Percentiles rank a stretch among this genome's conserved stretches.
Evolutionary conservation across 2,329 filamentous ascomycete genomes (phyloP).

Genomic region (Fusarium hainanense): DNA sequence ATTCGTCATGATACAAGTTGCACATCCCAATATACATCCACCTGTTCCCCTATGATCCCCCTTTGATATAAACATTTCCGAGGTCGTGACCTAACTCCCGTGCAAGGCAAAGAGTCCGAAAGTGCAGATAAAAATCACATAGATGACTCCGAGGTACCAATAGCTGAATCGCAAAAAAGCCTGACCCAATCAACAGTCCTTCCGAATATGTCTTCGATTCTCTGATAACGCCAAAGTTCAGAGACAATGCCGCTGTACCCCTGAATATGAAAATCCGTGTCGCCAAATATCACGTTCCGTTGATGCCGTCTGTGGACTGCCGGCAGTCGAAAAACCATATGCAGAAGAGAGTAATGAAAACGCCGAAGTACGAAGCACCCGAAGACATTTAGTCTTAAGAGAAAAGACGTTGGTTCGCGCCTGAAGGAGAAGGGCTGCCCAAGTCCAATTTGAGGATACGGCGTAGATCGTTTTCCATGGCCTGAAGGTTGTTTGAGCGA

Average conservation of each 20-base stretch:
- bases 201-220: constrained; percentile 34
- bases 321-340: constrained; percentile 41
- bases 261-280: constrained; percentile 22
- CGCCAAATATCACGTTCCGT: constrained; percentile 35
- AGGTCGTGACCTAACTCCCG: constrained; percentile 14
- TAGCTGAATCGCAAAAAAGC: constrained; percentile 35
- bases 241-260: constrained; percentile 26
- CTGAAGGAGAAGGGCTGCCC: constrained; percentile 41
- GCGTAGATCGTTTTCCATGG: constrained; percentile 66
- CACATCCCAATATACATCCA: constrained; percentile 42
- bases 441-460: constrained; percentile 62
- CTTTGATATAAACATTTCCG: constrained; percentile 28
- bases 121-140: constrained; percentile 32
- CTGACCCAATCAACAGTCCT: constrained; percentile 30
- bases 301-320: constrained; percentile 36
- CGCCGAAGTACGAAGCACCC: constrained; percentile 32
- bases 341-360: constrained; percentile 38
- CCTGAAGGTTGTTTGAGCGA: constrained; percentile 51
- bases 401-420: constrained; percentile 42
- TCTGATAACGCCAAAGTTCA: constrained; percentile 40
- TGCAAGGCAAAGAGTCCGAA: constrained; percentile 10
- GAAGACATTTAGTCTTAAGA: constrained; percentile 32
- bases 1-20: constrained; percentile 44
- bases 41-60: neutral
- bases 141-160: constrained; percentile 36